Conservation (phyloP, 805 yeast genomes). For the Spathaspora arborariae region DNA sequence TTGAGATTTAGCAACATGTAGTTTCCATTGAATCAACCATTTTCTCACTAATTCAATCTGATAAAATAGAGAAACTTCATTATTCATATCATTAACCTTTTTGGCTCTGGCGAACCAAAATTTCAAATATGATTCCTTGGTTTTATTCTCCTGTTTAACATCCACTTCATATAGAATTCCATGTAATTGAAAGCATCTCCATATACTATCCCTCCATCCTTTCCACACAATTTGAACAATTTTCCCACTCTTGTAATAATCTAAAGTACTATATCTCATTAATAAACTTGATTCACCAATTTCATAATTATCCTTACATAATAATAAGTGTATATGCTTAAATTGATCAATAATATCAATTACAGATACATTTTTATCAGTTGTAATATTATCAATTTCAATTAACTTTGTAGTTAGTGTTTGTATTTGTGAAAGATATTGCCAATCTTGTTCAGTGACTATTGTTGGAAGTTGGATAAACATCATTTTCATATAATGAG, state of each 20-base stretch:
- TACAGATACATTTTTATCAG: no score
- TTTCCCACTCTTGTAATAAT: conserved; percentile 8
- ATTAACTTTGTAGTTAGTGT: no score
- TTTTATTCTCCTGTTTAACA: not conserved
- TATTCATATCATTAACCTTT: not conserved
- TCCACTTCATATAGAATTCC: not conserved
- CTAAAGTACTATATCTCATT: conserved; percentile 26
- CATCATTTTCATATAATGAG: conserved; percentile 18
- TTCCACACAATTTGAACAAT: conserved; percentile 8
- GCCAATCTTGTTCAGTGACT: conserved; percentile 15
- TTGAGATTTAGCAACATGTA: not conserved
- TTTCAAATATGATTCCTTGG: not conserved
- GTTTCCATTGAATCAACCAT: not conserved
- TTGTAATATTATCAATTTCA: no score
- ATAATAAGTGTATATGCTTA: conserved; percentile 19
- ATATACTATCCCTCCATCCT: conserved; percentile 20
- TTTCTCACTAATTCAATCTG: not conserved
- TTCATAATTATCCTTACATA: conserved; percentile 10
- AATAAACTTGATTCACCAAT: conserved; percentile 18
- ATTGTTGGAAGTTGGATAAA: conserved; percentile 18
- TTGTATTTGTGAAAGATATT: conserved; percentile 18
- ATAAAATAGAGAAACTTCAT: not conserved
- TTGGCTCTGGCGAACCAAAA: not conserved
- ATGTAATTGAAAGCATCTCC: conserved; percentile 12
- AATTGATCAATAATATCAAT: conserved; percentile 20